Evolutionary conservation across 495 filamentous ascomycete species (phyloP), one percentile per base, ranked within the genome.

Genomic region (Astrothelium subdiscretum): DNA sequence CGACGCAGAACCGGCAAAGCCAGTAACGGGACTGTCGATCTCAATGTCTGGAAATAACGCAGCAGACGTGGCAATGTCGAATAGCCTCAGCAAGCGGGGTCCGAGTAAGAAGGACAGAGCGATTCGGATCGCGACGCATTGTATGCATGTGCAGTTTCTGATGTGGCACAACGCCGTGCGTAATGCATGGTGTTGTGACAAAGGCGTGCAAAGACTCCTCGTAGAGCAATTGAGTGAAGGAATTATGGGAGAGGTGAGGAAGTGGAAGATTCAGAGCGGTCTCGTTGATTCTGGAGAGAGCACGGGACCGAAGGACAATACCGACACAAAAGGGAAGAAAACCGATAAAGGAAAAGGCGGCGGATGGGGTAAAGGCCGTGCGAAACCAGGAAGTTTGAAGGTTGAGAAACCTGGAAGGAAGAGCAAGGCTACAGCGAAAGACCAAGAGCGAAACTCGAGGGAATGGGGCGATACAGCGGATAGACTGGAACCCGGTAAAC

Each of bases 131-230:
- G 75, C 83, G 40, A 90, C 89, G 8, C 94, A 98, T 70, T 87
- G 88, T 66, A 80, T 94, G 68, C 94, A 98, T 74, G 92, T 98
- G 3, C 88, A 92, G 69, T 82, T 86, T 62, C 74, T 98, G 52
- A 81, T 98, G 51, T 94, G 85, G 74, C 92, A 97, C 68, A 97
- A 97, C 71, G 80, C 87, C 0, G 69, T 95, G 22, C 85, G 94
- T 27, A 98, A 97, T 72, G 69, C 82, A 8, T 98, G 94, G 92
- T 70, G 86, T 27, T 91, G 89, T 65, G 91, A 97, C 68, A 67
- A 80, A 26, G 82, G 89, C 59, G 76, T 91, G 8, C 91, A 97
- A 67, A 83, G 84, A 20, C 88, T 88, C 57, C 74, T 98, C 59
- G 74, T 91, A 0, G 81, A 82, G 12, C 86, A 89, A 60, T 61